Evolutionary conservation across 1,139 yeast species (phyloP), one percentile per base, ranked within the genome.

Genomic region (Arxiozyma heterogenica): DNA sequence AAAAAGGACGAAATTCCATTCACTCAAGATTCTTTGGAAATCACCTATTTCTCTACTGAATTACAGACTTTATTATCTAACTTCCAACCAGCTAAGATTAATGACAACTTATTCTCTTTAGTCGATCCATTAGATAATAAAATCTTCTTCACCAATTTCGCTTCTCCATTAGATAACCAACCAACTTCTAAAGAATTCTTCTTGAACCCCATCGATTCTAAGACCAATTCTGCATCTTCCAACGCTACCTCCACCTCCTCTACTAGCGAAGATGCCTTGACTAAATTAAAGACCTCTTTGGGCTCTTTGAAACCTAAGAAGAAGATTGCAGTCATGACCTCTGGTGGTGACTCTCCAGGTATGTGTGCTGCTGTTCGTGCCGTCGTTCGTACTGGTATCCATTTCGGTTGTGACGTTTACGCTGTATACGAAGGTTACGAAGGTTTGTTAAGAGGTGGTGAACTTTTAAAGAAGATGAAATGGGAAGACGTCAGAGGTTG

Each of bases 281-380:
- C 57, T 41, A 51, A 52, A 34, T 56, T 62, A 54, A 62, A 57
- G 51, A 53, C 63, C 49, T 51, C 65, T 34, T 51, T 64, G 49
- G 54, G 66, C 39, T 56, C 58, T 18, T 55, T 50, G 15, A 51
- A 63, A 21, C 65, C 62, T 56, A 71, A 63, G 63, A 75, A 76
- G 71, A 84, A 84, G 67, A 83, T 86, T 55, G 94, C 87, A 1
- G 88, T 86, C 23, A 86, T 86, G 93, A 86, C 94, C 2, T 84
- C 91, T 0, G 94, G 94, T 59, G 94, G 94, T 65, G 94, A 86
- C 68, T 85, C 93, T 49, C 93, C 88, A 21, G 94, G 94, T 62
- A 86, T 86, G 94, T 84, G 84, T 66, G 88, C 93, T 7, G 84
- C 82, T 30, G 93, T 86, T 11, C 75, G 93, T 60, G 91, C 93